These are phyloP conservation scores for Gamarada debralockiae DNA, from an alignment of 495 filamentous ascomycete species.

Conservation along the genomic window DNA sequence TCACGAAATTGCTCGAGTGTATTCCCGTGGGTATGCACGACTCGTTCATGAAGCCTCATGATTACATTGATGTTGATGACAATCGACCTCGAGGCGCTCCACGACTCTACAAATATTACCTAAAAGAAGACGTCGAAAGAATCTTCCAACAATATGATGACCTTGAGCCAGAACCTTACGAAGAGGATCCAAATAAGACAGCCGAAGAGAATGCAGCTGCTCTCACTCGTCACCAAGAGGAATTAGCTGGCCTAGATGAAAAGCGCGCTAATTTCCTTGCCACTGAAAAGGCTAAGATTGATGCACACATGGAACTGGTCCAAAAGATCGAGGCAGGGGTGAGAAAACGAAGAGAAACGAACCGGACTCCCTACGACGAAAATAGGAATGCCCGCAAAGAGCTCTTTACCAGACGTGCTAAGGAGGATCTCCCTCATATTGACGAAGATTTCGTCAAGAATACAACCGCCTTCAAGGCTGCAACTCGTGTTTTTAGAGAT, in stretches of 20 bases:
- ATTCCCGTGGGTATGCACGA: conserved; percentile 24
- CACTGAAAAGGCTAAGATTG: conserved; percentile 17
- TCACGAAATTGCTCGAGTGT: conserved; percentile 22
- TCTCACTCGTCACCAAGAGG: conserved; percentile 6
- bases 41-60: conserved; percentile 24
- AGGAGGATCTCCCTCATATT: conserved; percentile 22
- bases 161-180: conserved; percentile 17
- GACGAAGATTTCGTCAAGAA: conserved; percentile 18
- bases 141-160: conserved; percentile 21
- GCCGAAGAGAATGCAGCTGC: conserved; percentile 17
- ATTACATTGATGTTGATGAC: conserved; percentile 14
- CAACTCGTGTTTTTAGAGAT: conserved; percentile 23
- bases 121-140: conserved; percentile 12
- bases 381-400: conserved; percentile 17
- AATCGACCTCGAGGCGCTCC: conserved; percentile 10
- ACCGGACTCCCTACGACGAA: conserved; percentile 13
- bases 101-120: conserved; percentile 19
- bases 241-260: conserved; percentile 11
- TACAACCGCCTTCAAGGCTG: conserved; percentile 19
- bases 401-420: conserved; percentile 21
- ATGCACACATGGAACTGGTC: conserved; percentile 19
- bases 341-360: conserved; percentile 4
- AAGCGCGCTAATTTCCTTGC: conserved; percentile 17
- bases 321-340: conserved; percentile 17
- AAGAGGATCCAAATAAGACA: conserved; percentile 12